phyloP scores from a whole-genome alignment of 2,329 filamentous ascomycete genomes.

The Bipolaris victoriae region DNA sequence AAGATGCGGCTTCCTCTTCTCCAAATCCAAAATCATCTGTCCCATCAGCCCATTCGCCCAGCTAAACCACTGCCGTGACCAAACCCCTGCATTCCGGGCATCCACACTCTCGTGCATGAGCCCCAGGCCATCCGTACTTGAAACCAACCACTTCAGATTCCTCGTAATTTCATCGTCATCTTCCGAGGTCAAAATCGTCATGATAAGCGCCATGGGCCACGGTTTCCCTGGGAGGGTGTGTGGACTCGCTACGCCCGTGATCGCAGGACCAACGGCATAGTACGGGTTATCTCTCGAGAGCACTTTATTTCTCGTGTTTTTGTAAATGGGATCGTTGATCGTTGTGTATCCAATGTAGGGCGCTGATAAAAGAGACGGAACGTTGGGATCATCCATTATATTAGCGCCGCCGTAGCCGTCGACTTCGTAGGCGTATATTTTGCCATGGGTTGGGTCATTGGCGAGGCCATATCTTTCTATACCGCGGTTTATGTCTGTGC shows the following conservation, averaged over 20 bases:
- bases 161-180: constrained; percentile 54
- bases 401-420: constrained; percentile 57
- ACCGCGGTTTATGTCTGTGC: constrained; percentile 51
- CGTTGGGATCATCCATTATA: constrained; percentile 75
- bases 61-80: constrained; percentile 58
- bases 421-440: constrained; percentile 57
- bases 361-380: constrained; percentile 69
- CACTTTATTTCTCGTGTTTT: constrained; percentile 53
- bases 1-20: constrained; percentile 51
- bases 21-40: constrained; percentile 54
- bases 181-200: constrained; percentile 55
- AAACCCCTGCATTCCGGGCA: constrained; percentile 47
- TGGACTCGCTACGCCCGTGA: constrained; percentile 55
- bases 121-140: constrained; percentile 56
- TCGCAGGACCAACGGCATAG: constrained; percentile 54
- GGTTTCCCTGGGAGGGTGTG: constrained; percentile 54
- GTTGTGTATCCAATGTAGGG: constrained; percentile 66
- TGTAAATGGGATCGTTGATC: constrained; percentile 49
- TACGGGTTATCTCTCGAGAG: constrained; percentile 56
- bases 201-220: constrained; percentile 60
- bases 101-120: constrained; percentile 60
- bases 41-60: constrained; percentile 62
- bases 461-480: constrained; percentile 54
- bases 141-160: constrained; percentile 52
- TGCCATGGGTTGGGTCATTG: constrained; percentile 39